Evolutionary conservation across 2,329 filamentous ascomycete genomes (phyloP).

Genomic region (Annulohypoxylon truncatum): DNA sequence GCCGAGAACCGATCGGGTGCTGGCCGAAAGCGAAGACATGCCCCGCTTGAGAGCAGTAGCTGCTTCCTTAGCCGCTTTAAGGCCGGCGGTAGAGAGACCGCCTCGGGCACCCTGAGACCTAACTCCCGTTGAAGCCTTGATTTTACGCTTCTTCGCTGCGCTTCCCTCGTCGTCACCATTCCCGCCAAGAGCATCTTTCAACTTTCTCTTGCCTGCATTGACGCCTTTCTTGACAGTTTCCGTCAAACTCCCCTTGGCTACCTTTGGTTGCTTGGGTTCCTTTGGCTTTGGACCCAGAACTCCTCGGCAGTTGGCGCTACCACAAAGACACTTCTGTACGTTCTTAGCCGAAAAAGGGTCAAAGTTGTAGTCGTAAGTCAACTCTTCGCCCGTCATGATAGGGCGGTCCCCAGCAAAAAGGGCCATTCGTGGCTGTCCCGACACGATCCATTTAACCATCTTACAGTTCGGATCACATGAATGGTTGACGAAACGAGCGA

Average conservation of each 20-base stretch:
- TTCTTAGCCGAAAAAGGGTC: conserved; percentile 77
- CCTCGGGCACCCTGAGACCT: conserved; percentile 46
- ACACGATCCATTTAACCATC: conserved; percentile 98
- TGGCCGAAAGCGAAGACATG: conserved; percentile 55
- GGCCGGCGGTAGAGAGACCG: conserved; percentile 48
- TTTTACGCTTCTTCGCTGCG: conserved; percentile 61
- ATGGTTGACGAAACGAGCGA: conserved; percentile 98
- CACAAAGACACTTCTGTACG: conserved; percentile 74
- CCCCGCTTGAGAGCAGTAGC: conserved; percentile 54
- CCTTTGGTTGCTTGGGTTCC: conserved; percentile 62
- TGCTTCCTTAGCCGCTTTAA: conserved; percentile 52
- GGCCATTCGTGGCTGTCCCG: conserved; percentile 93
- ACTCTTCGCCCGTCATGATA: conserved; percentile 93
- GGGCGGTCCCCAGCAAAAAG: conserved; percentile 91
- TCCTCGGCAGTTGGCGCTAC: conserved; percentile 71
- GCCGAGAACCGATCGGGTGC: conserved; percentile 49
- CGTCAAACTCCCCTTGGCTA: conserved; percentile 57
- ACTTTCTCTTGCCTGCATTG: conserved; percentile 67
- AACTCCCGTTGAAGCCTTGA: conserved; percentile 53
- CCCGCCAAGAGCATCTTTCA: conserved; percentile 63
- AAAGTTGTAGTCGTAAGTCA: conserved; percentile 92
- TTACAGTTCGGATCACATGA: conserved; percentile 96
- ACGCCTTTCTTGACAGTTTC: conserved; percentile 50
- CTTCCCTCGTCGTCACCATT: conserved; percentile 46
- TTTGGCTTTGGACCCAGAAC: conserved; percentile 71